Percentiles rank a stretch among this genome's conserved stretches.
Conservation (phyloP, 2,329 filamentous ascomycete genomes). For the Pseudocercospora crystallina region DNA sequence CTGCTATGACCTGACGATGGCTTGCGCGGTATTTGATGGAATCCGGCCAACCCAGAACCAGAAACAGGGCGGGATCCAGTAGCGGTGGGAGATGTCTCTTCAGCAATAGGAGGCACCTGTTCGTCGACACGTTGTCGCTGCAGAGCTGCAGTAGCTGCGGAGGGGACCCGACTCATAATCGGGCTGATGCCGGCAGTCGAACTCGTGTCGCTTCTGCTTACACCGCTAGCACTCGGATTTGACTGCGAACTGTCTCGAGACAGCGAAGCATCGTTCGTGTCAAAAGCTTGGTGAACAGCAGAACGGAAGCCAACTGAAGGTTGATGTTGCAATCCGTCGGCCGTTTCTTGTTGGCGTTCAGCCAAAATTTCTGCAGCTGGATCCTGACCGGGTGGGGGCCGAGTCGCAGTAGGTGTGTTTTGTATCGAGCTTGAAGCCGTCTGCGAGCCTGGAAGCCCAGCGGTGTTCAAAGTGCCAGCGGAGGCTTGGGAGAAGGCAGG, state of each 20-base stretch:
- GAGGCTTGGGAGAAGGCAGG: slow-evolving; percentile 3
- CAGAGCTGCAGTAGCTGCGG: slow-evolving; percentile 37
- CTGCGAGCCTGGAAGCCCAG: background rate
- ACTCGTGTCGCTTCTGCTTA: slow-evolving; percentile 57
- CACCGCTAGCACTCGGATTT: slow-evolving; percentile 13
- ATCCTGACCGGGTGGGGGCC: slow-evolving; percentile 12
- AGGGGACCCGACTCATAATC: slow-evolving; percentile 61
- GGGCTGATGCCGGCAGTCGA: slow-evolving; percentile 65
- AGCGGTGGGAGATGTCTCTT: slow-evolving; percentile 46
- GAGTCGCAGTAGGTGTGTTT: slow-evolving; percentile 17
- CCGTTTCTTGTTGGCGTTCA: slow-evolving; percentile 15
- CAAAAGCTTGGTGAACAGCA: slow-evolving; percentile 66
- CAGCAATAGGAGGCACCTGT: slow-evolving; percentile 55
- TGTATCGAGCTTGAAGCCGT: slow-evolving; percentile 22
- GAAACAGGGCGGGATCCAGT: slow-evolving; percentile 36
- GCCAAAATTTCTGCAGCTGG: slow-evolving; percentile 20
- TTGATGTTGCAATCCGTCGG: slow-evolving; percentile 47
- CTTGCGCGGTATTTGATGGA: slow-evolving; percentile 36
- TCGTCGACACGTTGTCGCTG: slow-evolving; percentile 39
- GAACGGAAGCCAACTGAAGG: slow-evolving; percentile 48
- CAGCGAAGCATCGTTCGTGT: slow-evolving; percentile 56
- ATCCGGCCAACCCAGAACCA: slow-evolving; percentile 35
- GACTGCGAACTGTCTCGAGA: slow-evolving; percentile 44
- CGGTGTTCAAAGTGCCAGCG: slow-evolving; percentile 1
- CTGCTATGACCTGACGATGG: slow-evolving; percentile 42